Evolutionary conservation across 192 early-diverging fungal genomes (phyloP).

Genomic region (Coemansia brasiliensis): DNA sequence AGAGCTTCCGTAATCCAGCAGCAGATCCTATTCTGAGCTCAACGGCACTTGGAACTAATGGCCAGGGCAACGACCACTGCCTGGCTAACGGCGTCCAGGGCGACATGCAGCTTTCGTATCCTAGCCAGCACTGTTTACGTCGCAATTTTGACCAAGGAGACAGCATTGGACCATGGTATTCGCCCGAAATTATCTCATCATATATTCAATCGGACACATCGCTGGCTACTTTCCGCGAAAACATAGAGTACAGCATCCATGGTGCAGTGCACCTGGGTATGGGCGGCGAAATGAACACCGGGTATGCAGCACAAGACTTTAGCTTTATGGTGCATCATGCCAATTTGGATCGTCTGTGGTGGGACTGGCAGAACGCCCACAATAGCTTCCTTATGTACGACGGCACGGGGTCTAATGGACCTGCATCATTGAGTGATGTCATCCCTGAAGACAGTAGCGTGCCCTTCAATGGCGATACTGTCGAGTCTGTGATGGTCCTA

Average conservation of each 20-base stretch:
- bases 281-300: constrained; percentile 50
- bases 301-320: constrained; percentile 54
- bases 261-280: constrained; percentile 49
- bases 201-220: constrained; percentile 38
- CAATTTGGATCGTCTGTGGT: constrained; percentile 56
- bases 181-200: constrained; percentile 49
- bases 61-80: constrained; percentile 25
- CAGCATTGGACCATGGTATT: constrained; percentile 37
- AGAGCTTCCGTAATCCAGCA: constrained; percentile 42
- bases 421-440: constrained; percentile 26
- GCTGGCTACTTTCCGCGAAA: constrained; percentile 47
- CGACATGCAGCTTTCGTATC: constrained; percentile 47
- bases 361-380: constrained; percentile 55
- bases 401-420: constrained; percentile 27
- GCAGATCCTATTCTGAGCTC: constrained; percentile 30
- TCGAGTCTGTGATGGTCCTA: constrained; percentile 50
- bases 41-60: constrained; percentile 32
- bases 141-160: constrained; percentile 39
- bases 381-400: constrained; percentile 40
- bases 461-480: constrained; percentile 31
- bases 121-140: constrained; percentile 48
- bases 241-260: constrained; percentile 55
- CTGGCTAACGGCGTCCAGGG: constrained; percentile 42
- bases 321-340: constrained; percentile 57
- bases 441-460: constrained; percentile 39